Evolutionary conservation across 768 basidiomycete species (phyloP).

Genomic region (Hericium coralloides): DNA sequence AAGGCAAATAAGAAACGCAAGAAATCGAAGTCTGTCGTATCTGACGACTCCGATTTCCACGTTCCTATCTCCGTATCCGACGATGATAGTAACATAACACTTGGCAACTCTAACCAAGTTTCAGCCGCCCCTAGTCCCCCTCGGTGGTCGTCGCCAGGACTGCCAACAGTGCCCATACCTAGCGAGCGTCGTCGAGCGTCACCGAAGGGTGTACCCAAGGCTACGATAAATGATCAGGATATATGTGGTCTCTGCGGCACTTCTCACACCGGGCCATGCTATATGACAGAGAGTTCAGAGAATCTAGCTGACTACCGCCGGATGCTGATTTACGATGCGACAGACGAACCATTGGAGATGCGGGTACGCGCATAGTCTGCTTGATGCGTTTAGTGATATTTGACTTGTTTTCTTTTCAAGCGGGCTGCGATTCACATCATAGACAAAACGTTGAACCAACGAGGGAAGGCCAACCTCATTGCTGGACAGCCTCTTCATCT

Average conservation of each 20-base stretch:
- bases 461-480: slow-evolving; percentile 49
- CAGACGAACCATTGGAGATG: slow-evolving; percentile 57
- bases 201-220: background rate
- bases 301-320: slow-evolving; percentile 63
- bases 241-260: slow-evolving; percentile 57
- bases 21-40: slow-evolving; percentile 20
- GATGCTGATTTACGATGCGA: slow-evolving; percentile 53
- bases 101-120: too few relatives aligned
- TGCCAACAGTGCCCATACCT: background rate
- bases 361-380: slow-evolving; percentile 33
- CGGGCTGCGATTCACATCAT: slow-evolving; percentile 59
- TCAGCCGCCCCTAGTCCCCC: background rate
- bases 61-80: slow-evolving; percentile 1
- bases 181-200: background rate
- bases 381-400: background rate
- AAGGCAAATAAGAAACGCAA: slow-evolving; percentile 25
- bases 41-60: slow-evolving; percentile 36
- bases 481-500: slow-evolving; percentile 56
- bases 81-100: too few relatives aligned
- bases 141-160: background rate
- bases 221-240: slow-evolving; percentile 8
- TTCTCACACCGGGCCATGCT: slow-evolving; percentile 34
- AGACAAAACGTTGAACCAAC: slow-evolving; percentile 49
- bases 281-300: slow-evolving; percentile 56
- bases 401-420: slow-evolving; percentile 26